phyloP scores from a whole-genome alignment of 345 rosid species.

The Moringa oleifera region DNA sequence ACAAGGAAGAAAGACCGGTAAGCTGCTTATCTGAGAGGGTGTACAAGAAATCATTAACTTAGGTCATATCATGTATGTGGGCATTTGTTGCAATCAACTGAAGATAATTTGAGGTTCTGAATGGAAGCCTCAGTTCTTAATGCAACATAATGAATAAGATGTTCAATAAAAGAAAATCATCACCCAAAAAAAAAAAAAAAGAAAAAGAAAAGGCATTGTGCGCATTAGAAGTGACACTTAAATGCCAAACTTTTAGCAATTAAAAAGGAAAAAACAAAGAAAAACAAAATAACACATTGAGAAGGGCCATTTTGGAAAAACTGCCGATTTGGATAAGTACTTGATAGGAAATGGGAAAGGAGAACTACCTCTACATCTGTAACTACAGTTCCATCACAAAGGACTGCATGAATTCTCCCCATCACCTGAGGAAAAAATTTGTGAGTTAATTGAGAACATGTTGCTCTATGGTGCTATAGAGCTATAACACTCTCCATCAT shows the following conservation, averaged over 20 bases:
- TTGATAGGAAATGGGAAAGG: neutral
- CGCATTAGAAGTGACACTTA: too few species aligned
- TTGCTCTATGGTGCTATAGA: neutral
- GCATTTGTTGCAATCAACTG: neutral
- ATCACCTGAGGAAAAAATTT: slow-evolving; percentile 46
- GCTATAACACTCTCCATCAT: neutral
- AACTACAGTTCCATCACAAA: slow-evolving; percentile 75
- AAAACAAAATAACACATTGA: neutral
- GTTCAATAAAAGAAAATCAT: neutral
- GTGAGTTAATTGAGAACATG: neutral
- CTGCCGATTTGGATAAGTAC: neutral
- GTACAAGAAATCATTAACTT: neutral
- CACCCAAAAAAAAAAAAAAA: too few species aligned
- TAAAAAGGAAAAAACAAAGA: neutral
- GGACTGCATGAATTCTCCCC: slow-evolving; percentile 95
- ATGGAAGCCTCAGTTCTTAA: neutral
- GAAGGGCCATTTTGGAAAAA: neutral
- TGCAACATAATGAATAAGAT: neutral
- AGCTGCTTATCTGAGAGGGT: too few species aligned
- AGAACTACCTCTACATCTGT: slow-evolving; percentile 74
- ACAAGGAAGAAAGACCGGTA: neutral
- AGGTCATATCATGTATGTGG: neutral
- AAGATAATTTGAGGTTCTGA: neutral
- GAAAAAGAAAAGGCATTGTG: too few species aligned
- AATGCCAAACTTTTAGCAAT: too few species aligned